phyloP scores from a whole-genome alignment of 371 early-diverging fungal genomes.

The Nematocida major region DNA sequence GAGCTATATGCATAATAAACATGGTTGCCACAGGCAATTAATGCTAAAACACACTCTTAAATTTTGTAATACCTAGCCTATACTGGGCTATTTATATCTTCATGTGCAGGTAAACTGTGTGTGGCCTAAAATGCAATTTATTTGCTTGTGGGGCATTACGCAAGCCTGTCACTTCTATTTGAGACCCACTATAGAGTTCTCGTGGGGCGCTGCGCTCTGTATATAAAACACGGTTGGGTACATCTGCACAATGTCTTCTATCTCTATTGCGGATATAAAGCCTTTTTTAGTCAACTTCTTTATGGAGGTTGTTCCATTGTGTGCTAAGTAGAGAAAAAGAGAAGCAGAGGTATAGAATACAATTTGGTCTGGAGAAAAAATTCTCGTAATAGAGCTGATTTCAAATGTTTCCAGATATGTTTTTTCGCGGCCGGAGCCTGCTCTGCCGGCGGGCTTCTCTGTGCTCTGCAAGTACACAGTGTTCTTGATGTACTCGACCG shows the following conservation, averaged over 20 bases:
- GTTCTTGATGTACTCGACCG: neutral
- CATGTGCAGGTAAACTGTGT: too few relatives aligned
- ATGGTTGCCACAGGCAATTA: too few relatives aligned
- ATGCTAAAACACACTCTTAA: too few relatives aligned
- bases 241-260: constrained; percentile 5
- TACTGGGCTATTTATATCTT: too few relatives aligned
- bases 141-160: neutral
- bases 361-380: neutral
- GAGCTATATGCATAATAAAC: too few relatives aligned
- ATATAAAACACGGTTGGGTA: constrained; percentile 1
- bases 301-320: constrained; percentile 5
- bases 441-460: neutral
- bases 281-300: neutral
- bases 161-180: neutral
- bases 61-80: too few relatives aligned
- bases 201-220: neutral
- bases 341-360: neutral
- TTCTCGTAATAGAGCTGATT: neutral
- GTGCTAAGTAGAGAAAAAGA: constrained; percentile 16
- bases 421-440: neutral
- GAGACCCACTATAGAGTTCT: neutral
- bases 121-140: too few relatives aligned
- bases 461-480: neutral
- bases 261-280: neutral
- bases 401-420: constrained; percentile 1